Base-by-base conservation (phyloP, 352 stramenopile species). In the Pythium vanterpoolii region DNA sequence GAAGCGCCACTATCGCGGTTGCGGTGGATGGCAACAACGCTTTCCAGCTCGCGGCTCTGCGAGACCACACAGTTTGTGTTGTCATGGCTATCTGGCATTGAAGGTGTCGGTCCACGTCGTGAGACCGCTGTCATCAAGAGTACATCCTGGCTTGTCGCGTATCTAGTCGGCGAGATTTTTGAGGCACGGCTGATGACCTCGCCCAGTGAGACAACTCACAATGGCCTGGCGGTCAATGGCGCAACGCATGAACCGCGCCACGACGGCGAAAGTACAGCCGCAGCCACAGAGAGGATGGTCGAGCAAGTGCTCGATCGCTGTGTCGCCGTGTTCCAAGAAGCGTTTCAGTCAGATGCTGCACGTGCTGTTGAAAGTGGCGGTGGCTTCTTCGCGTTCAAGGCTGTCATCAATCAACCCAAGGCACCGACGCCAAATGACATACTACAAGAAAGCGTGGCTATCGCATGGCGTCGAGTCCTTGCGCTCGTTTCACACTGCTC, bases 321-420 rank as follows among this genome's bases (percentile, higher is more conserved):
- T 46, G 62, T 89, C 14, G 33, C 70, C 13, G 68, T 83, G 3
- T 88, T 83, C 53, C 71, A 83, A 11, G 69, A 72, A 5, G 57
- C 71, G 10, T 75, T 75, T 26, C 62, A 83, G 31, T 60, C 49
- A 16, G 74, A 90, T n/a, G 55, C 51, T 24, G 62, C 61, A 5
- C 50, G 60, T 27, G 34, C 63, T 7, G 56, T 68, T 1, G 69
- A 82, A 38, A 69, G 64, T 1, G 62, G 68, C 5, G 53, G 56
- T 9, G 77, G 68, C 0, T 84, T 90, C 54, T 87, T 90, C 42
- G 63, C 69, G 1, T 90, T 85, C 66, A 79, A 79, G 62, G 31
- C 69, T 18, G 46, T 55, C 2, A 26, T 52, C 0, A 63, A 16
- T 40, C 58, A 27, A 16, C 19, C 48, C 5, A 27, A 19, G 2